These are phyloP conservation scores for Marvania coccoides DNA, from an alignment of 139 green algal species.

Conservation along the genomic window DNA sequence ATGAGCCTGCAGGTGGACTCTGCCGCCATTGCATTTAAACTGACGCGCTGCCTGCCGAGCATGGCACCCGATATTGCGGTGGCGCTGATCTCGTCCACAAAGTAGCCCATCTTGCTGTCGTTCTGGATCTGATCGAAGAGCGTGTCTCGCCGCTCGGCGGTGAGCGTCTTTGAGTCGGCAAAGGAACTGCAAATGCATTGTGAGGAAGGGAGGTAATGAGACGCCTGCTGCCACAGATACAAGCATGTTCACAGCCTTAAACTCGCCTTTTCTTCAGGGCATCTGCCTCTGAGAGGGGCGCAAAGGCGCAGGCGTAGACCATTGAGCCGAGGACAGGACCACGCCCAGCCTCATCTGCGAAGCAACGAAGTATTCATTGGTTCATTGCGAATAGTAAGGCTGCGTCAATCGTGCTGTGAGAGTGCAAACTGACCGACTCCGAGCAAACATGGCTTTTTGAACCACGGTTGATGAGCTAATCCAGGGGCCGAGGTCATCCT, in stretches of 20 bases:
- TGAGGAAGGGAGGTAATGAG: neutral
- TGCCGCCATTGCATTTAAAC: conserved; percentile 64
- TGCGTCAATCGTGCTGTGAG: neutral
- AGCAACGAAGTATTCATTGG: no score
- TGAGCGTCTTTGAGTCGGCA: conserved; percentile 79
- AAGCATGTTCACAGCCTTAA: neutral
- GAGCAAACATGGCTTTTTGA: conserved; percentile 50
- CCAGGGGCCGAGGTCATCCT: no score
- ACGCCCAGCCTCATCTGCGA: conserved; percentile 79
- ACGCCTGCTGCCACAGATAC: neutral
- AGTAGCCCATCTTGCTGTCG: conserved; percentile 47
- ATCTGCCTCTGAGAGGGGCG: conserved; percentile 5
- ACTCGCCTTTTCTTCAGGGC: conserved; percentile 4
- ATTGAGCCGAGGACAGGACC: conserved; percentile 87
- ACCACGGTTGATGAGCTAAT: no score
- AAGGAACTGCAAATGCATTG: conserved; percentile 31
- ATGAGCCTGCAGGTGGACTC: conserved; percentile 64
- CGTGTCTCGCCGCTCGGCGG: conserved; percentile 46
- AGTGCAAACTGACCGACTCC: conserved; percentile 52
- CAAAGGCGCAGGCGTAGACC: conserved; percentile 30
- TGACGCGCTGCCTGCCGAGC: conserved; percentile 34
- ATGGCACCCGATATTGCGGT: conserved; percentile 51
- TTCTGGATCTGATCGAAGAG: conserved; percentile 56
- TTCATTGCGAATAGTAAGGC: neutral
- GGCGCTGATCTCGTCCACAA: conserved; percentile 58